Percentiles rank a stretch among this genome's conserved stretches.
phyloP scores from a whole-genome alignment of 257 asterid species.

The Rhazya stricta region DNA sequence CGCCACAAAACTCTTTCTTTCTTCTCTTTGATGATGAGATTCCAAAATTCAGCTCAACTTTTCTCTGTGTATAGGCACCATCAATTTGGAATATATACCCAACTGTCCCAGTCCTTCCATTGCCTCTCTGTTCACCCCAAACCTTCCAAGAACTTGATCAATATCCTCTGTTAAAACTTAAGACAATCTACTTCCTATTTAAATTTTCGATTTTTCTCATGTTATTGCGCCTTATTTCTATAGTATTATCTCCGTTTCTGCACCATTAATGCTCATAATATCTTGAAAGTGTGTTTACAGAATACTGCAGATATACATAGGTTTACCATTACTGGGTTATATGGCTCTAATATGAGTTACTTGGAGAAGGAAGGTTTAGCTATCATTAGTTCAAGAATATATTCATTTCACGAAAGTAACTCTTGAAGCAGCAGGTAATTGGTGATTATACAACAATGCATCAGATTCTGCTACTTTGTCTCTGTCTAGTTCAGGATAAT shows the following conservation, averaged over 20 bases:
- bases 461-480: constrained; percentile 2
- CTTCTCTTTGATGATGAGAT: constrained; percentile 57
- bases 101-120: constrained; percentile 23
- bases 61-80: constrained; percentile 37
- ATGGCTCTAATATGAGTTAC: neutral
- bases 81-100: constrained; percentile 54
- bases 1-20: constrained; percentile 58
- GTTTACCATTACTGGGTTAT: neutral
- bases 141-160: constrained; percentile 21
- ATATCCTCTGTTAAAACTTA: too few relatives aligned
- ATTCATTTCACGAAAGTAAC: constrained; percentile 1
- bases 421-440: neutral
- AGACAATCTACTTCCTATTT: too few relatives aligned
- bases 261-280: neutral
- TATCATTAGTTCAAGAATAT: neutral
- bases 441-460: neutral
- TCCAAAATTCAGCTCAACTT: constrained; percentile 41
- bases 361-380: neutral
- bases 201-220: constrained; percentile 16
- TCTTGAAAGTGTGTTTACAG: neutral
- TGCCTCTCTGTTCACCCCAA: constrained; percentile 16
- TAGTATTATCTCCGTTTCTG: neutral
- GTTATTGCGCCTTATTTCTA: neutral
- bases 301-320: neutral
- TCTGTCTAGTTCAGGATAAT: constrained; percentile 6